Percentiles rank a stretch among this genome's conserved stretches.
Evolutionary conservation across 2,329 filamentous ascomycete genomes (phyloP).

Genomic region (Aspergillus transmontanensis): DNA sequence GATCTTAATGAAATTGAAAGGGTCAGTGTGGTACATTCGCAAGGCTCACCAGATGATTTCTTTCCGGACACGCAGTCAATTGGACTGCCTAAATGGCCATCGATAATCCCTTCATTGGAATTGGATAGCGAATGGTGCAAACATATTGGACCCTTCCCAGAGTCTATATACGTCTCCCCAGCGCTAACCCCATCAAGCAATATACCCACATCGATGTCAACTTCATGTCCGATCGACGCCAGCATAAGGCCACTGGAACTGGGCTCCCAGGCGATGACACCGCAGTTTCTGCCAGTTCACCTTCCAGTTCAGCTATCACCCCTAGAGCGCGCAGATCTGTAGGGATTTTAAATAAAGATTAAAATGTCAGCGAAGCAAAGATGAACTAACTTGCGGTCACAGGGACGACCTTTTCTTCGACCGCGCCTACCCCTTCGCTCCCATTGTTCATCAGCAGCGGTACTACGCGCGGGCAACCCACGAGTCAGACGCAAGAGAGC

Average conservation of each 20-base stretch:
- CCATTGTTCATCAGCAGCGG: neutral
- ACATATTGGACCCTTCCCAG: neutral
- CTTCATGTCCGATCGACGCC: neutral
- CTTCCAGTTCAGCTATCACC: neutral
- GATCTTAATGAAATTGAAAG: neutral
- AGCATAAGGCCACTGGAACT: neutral
- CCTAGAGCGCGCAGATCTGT: neutral
- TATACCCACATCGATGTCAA: neutral
- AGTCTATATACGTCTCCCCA: neutral
- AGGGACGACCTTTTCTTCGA: neutral
- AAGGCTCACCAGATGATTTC: neutral
- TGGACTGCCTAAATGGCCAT: neutral
- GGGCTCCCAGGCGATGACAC: neutral
- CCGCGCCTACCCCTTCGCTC: neutral
- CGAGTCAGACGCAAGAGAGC: neutral
- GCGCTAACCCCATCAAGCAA: neutral
- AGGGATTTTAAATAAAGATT: neutral
- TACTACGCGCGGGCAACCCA: neutral
- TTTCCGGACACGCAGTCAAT: neutral
- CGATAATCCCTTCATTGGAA: neutral
- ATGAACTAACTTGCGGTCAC: neutral
- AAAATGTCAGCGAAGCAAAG: neutral
- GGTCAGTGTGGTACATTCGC: neutral
- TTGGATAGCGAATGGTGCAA: neutral
- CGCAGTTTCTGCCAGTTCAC: neutral